A percentile compares a stretch with the other conserved stretches of the same genome.
phyloP scores from a whole-genome alignment of 176 grass and related monocot species.

The Carex myosuroides region DNA sequence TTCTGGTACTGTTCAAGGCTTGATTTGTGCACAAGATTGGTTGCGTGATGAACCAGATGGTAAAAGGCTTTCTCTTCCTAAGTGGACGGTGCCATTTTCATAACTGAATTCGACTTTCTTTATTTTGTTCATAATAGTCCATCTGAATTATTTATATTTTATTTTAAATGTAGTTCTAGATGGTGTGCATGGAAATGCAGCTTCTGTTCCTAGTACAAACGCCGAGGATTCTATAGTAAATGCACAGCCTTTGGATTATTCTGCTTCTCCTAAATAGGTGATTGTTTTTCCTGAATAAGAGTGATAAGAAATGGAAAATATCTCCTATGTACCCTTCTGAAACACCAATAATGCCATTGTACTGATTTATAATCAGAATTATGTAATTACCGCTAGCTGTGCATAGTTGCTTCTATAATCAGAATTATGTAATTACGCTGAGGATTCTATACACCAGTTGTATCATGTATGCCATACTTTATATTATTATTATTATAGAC shows the following conservation, averaged over 20 bases:
- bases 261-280: constrained; percentile 14
- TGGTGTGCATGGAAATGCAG: constrained; percentile 10
- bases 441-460: neutral
- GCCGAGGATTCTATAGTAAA: neutral
- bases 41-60: constrained; percentile 63
- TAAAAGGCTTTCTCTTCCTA: constrained; percentile 24
- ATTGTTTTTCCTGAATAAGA: neutral
- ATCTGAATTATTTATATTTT: neutral
- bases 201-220: constrained; percentile 8
- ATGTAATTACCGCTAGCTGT: neutral
- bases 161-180: constrained; percentile 6
- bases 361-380: neutral
- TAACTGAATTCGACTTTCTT: constrained; percentile 12
- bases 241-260: neutral
- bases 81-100: neutral
- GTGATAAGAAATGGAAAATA: neutral
- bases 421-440: neutral
- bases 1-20: constrained; percentile 56
- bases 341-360: neutral
- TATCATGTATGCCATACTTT: neutral
- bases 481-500: neutral
- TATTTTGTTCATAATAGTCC: neutral
- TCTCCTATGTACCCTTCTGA: neutral
- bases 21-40: constrained; percentile 96
- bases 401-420: neutral